phyloP scores from a whole-genome alignment of 345 rosid genomes.

The Geranium brycei region DNA sequence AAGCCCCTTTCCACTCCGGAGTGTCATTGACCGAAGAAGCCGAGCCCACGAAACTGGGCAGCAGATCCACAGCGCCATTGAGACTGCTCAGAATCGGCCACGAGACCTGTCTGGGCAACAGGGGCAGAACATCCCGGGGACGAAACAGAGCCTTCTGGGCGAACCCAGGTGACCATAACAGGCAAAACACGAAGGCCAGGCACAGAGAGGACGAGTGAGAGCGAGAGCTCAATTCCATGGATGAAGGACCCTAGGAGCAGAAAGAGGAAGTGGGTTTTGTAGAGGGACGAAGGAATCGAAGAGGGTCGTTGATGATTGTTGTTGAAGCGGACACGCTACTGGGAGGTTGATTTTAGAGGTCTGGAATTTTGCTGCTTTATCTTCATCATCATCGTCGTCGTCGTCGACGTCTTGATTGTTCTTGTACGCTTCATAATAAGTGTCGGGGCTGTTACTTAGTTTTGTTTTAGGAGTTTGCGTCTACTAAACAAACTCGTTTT shows the following conservation, averaged over 20 bases:
- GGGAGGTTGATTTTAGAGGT: too few species aligned
- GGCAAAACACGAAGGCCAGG: conserved; percentile 1
- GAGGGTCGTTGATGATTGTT: too few species aligned
- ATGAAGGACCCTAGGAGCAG: background rate
- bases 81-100: conserved; percentile 72
- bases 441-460: too few species aligned
- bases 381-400: too few species aligned
- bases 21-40: conserved; percentile 36
- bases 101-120: conserved; percentile 55
- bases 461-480: too few species aligned
- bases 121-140: conserved; percentile 58
- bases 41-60: conserved; percentile 76
- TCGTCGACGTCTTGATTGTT: too few species aligned
- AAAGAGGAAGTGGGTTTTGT: background rate
- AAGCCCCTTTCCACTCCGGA: conserved; percentile 78
- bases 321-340: too few species aligned
- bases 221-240: background rate
- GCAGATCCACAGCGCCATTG: conserved; percentile 48
- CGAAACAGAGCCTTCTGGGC: conserved; percentile 43
- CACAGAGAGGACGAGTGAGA: background rate
- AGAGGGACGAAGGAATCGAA: background rate
- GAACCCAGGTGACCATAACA: conserved; percentile 4
- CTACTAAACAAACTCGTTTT: too few species aligned
- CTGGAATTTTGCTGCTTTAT: too few species aligned
- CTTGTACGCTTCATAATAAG: too few species aligned